Evolutionary conservation across 2,329 filamentous ascomycete species (phyloP), one percentile per base, ranked within the genome.

Genomic region (Talaromyces marneffei): DNA sequence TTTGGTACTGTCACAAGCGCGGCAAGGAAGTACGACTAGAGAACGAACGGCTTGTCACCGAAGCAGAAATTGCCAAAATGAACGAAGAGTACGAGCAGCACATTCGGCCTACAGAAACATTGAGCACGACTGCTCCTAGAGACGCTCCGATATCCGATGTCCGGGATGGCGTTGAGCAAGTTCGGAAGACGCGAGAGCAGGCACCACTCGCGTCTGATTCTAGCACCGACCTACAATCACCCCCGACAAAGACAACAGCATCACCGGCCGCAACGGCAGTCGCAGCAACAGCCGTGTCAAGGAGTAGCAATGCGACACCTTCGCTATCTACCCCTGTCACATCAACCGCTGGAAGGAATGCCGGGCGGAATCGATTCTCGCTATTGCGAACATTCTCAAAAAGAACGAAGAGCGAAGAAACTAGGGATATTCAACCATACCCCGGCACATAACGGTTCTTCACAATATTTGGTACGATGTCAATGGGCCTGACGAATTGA

Each of bases 1-100:
- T 97, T 69, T 99, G 93, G 92, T 99, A 97, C 78, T 97, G 92
- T 78, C 89, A 97, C 77, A 97, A 97, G 79, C 89, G 94, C 59
- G 94, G 94, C 40, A 86, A 86, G 48, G 93, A 99, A 78, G 87
- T 87, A 6, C 85, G 94, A 56, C 83, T 97, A 12, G 87, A 89
- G 71, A 85, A 80, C 56, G 83, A 85, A 65, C 76, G 79, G 14
- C 71, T 80, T 16, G 74, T 79, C 25, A 78, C 76, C 0, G 77
- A 79, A 64, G 72, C 75, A 40, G 78, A 80, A 65, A 74, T 78
- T 27, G 66, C 64, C 27, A 71, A 72, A 63, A 66, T 79, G 59
- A 78, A 79, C 29, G 69, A 71, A 42, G 69, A 76, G 4, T 67
- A 68, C 29, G 73, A 72, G 8, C 68, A 66, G 16, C 65, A 66